These are phyloP conservation scores for Curvularia sp. DNA, from an alignment of 2,329 filamentous ascomycete genomes.

Conservation along the genomic window DNA sequence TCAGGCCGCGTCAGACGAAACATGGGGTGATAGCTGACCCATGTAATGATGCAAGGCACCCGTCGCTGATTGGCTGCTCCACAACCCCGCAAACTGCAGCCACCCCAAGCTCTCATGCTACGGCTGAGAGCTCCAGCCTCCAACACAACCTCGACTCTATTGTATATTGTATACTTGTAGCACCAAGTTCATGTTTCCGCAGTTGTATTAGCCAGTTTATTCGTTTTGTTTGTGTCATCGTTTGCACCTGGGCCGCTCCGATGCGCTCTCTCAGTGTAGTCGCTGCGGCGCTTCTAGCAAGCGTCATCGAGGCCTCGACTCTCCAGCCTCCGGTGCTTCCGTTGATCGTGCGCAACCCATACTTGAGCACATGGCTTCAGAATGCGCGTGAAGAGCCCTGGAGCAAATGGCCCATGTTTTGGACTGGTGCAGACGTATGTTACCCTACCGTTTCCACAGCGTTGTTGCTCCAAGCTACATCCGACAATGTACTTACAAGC, in stretches of 20 bases:
- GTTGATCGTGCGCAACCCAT: constrained; percentile 59
- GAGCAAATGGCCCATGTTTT: constrained; percentile 87
- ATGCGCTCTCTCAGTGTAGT: constrained; percentile 39
- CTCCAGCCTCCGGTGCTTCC: constrained; percentile 62
- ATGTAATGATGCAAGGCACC: constrained; percentile 38
- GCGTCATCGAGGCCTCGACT: constrained; percentile 57
- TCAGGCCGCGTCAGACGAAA: constrained; percentile 16
- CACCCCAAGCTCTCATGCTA: constrained; percentile 28
- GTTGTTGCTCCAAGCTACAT: neutral
- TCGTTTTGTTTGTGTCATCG: neutral
- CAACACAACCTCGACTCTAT: neutral
- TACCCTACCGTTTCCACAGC: neutral
- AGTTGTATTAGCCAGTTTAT: constrained; percentile 6
- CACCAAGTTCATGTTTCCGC: neutral
- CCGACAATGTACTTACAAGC: constrained; percentile 18
- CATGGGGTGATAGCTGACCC: constrained; percentile 9
- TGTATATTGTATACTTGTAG: constrained; percentile 3
- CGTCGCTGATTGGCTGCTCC: constrained; percentile 31
- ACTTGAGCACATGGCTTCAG: constrained; percentile 63
- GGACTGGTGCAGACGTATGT: constrained; percentile 69
- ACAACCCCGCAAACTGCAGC: constrained; percentile 31
- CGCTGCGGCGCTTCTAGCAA: constrained; percentile 50
- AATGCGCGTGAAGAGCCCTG: constrained; percentile 76
- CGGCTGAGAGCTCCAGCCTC: constrained; percentile 27
- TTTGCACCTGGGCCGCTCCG: constrained; percentile 14